These are phyloP conservation scores for Starmerella roubikii DNA, from an alignment of 805 yeast species.

Conservation along the genomic window DNA sequence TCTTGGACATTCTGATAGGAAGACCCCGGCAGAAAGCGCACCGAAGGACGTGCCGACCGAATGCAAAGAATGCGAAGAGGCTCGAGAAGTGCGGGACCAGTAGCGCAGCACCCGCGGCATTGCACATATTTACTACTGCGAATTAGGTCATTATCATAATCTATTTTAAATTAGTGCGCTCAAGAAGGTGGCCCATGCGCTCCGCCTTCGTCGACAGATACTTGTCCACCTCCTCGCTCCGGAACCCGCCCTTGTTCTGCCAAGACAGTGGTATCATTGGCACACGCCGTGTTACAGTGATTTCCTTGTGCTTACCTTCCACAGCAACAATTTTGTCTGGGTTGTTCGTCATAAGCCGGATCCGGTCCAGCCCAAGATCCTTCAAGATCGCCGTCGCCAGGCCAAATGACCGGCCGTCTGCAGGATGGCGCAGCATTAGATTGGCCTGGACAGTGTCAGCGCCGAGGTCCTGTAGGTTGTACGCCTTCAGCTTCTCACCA, in stretches of 20 bases:
- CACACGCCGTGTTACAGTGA: constrained; percentile 72
- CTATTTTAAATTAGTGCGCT: too few species aligned
- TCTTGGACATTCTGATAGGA: constrained; percentile 52
- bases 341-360: constrained; percentile 77
- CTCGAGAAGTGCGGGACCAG: neutral
- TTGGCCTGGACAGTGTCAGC: constrained; percentile 98
- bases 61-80: neutral
- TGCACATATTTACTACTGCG: too few species aligned
- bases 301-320: constrained; percentile 65
- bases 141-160: too few species aligned
- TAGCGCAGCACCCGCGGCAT: too few species aligned
- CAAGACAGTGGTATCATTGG: constrained; percentile 97
- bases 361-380: constrained; percentile 62
- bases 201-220: constrained; percentile 88
- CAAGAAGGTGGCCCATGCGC: constrained; percentile 87
- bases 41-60: neutral
- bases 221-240: constrained; percentile 78
- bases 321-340: constrained; percentile 94
- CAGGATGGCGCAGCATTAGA: constrained; percentile 84
- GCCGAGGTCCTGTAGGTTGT: constrained; percentile 91
- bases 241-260: constrained; percentile 58
- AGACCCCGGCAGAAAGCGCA: neutral
- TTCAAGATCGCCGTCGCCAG: constrained; percentile 84
- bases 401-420: constrained; percentile 89
- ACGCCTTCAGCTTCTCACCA: constrained; percentile 95